These are phyloP conservation scores for Ricinus communis DNA, from an alignment of 345 rosid genomes.

Conservation along the genomic window DNA sequence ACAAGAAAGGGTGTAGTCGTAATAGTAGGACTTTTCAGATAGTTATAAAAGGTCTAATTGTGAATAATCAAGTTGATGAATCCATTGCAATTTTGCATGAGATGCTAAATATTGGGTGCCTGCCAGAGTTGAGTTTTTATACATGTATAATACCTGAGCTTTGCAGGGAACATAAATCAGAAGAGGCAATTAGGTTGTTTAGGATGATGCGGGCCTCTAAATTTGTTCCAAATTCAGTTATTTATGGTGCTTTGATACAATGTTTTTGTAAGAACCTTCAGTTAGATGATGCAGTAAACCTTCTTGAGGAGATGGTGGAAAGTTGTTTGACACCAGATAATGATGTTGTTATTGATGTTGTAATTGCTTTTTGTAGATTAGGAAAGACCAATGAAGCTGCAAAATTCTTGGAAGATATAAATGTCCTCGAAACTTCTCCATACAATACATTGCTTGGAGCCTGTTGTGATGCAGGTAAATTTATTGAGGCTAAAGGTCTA, in stretches of 20 bases:
- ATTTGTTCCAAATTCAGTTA: slow-evolving; percentile 28
- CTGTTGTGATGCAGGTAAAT: slow-evolving; percentile 41
- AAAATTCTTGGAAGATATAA: slow-evolving; percentile 42
- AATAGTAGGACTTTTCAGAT: slow-evolving; percentile 48
- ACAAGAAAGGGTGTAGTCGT: slow-evolving; percentile 47
- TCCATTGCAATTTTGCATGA: slow-evolving; percentile 37
- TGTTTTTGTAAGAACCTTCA: slow-evolving; percentile 42
- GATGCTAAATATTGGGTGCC: slow-evolving; percentile 36
- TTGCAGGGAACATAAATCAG: slow-evolving; percentile 40
- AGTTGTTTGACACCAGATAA: slow-evolving; percentile 23
- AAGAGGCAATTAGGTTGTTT: slow-evolving; percentile 39
- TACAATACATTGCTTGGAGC: slow-evolving; percentile 47
- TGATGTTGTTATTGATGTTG: slow-evolving; percentile 36
- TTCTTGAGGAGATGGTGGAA: slow-evolving; percentile 45
- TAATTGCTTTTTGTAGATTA: slow-evolving; percentile 38
- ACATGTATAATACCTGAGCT: slow-evolving; percentile 37
- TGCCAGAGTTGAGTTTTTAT: slow-evolving; percentile 38
- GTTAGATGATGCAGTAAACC: slow-evolving; percentile 36
- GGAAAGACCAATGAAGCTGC: slow-evolving; percentile 36
- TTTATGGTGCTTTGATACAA: slow-evolving; percentile 32
- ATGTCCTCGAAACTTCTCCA: slow-evolving; percentile 33
- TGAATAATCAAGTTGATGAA: slow-evolving; percentile 32
- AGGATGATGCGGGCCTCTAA: slow-evolving; percentile 41
- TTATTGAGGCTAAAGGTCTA: slow-evolving; percentile 37
- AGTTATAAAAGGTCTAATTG: slow-evolving; percentile 43